These are phyloP conservation scores for Pulveroboletus sp. DNA, from an alignment of 768 basidiomycete species.

Conservation along the genomic window DNA sequence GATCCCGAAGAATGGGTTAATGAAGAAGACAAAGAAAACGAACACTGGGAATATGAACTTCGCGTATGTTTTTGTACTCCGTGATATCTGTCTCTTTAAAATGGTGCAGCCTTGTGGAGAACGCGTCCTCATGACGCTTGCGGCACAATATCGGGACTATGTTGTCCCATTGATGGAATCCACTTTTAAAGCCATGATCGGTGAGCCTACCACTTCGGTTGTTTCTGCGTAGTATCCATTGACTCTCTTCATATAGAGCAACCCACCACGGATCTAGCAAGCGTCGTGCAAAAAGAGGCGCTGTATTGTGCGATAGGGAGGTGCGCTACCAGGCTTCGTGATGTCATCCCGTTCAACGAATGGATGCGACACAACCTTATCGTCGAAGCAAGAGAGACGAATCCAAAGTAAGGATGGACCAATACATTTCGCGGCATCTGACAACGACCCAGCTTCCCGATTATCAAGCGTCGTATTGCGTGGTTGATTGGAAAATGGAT, in stretches of 20 bases:
- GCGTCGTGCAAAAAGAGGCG: constrained; percentile 76
- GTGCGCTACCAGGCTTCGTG: constrained; percentile 60
- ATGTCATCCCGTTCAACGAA: constrained; percentile 58
- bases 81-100: not conserved
- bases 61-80: constrained; percentile 50
- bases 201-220: constrained; percentile 33
- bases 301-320: constrained; percentile 88
- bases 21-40: constrained; percentile 81
- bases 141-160: constrained; percentile 61
- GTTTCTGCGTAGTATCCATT: not conserved
- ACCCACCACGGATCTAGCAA: constrained; percentile 48
- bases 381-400: constrained; percentile 53
- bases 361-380: constrained; percentile 64
- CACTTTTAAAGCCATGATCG: constrained; percentile 55
- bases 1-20: constrained; percentile 97
- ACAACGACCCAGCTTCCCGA: constrained; percentile 58
- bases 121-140: constrained; percentile 79
- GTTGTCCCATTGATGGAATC: constrained; percentile 61
- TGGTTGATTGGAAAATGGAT: constrained; percentile 94
- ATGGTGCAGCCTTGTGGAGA: constrained; percentile 79
- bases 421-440: constrained; percentile 3
- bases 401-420: constrained; percentile 46
- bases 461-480: constrained; percentile 91
- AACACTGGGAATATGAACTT: constrained; percentile 91
- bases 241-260: constrained; percentile 30